A percentile compares a stretch with the other conserved stretches of the same genome.
Conservation (phyloP, 371 early-diverging fungal genomes). For the Lichtheimia hyalospora region DNA sequence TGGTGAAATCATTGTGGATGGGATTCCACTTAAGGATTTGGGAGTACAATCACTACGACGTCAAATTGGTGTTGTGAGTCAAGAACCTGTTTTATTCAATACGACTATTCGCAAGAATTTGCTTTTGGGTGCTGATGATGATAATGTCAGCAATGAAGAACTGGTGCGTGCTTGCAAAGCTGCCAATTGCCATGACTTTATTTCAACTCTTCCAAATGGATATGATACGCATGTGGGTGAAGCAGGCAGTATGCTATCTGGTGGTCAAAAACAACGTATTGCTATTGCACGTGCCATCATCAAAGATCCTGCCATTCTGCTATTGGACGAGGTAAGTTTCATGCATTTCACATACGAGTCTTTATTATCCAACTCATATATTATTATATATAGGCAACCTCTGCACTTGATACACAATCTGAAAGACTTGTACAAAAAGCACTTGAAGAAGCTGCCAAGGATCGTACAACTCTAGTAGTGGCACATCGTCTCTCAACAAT, state of each 20-base stretch:
- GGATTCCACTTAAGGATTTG: slow-evolving; percentile 37
- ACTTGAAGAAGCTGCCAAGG: slow-evolving; percentile 64
- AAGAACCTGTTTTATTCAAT: slow-evolving; percentile 71
- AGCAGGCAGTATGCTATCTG: slow-evolving; percentile 66
- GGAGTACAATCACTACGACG: slow-evolving; percentile 45
- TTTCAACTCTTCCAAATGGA: slow-evolving; percentile 67
- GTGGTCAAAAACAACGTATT: slow-evolving; percentile 73
- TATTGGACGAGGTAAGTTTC: slow-evolving; percentile 48
- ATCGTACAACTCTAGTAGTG: slow-evolving; percentile 84
- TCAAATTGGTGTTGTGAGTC: slow-evolving; percentile 54
- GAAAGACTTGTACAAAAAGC: slow-evolving; percentile 80
- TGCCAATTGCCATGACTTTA: slow-evolving; percentile 78
- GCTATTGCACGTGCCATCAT: slow-evolving; percentile 82
- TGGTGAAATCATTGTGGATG: slow-evolving; percentile 41
- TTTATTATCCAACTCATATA: slow-evolving; percentile 8
- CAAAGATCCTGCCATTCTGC: slow-evolving; percentile 61
- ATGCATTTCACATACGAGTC: background rate
- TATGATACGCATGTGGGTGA: slow-evolving; percentile 72
- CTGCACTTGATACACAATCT: slow-evolving; percentile 70
- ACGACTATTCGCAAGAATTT: slow-evolving; percentile 36
- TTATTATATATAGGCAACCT: slow-evolving; percentile 68
- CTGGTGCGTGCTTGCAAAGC: slow-evolving; percentile 60
- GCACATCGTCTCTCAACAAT: slow-evolving; percentile 82
- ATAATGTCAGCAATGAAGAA: slow-evolving; percentile 24
- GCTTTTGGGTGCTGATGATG: slow-evolving; percentile 40